A percentile compares a stretch with the other conserved stretches of the same genome.
These are phyloP conservation scores for Withania somnifera DNA, from an alignment of 305 asterid species.

Conservation along the genomic window DNA sequence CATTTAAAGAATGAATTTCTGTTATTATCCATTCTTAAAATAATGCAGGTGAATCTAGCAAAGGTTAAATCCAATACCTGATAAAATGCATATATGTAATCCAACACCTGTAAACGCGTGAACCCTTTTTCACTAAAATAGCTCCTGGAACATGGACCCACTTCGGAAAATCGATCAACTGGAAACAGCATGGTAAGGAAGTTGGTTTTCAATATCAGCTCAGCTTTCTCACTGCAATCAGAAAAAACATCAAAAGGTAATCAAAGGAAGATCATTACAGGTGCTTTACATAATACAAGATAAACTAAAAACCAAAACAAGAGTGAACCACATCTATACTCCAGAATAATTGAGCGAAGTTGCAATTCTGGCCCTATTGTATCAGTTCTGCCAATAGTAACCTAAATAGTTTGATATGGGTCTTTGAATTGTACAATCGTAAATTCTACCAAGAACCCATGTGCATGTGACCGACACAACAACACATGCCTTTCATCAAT, in stretches of 20 bases:
- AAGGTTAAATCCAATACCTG: constrained; percentile 42
- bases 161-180: constrained; percentile 82
- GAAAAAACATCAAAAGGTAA: constrained; percentile 3
- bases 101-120: constrained; percentile 71
- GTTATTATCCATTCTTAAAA: neutral
- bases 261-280: neutral
- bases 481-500: neutral
- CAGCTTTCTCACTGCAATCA: constrained; percentile 71
- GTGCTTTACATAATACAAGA: neutral
- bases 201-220: constrained; percentile 58
- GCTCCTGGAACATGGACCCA: constrained; percentile 76
- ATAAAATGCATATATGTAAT: constrained; percentile 65
- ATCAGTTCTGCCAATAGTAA: neutral
- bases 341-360: neutral
- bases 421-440: neutral
- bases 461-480: neutral
- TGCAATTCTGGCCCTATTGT: neutral
- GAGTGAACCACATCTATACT: neutral
- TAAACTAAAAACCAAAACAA: neutral
- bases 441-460: neutral
- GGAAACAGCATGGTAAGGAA: constrained; percentile 83
- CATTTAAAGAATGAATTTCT: neutral
- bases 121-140: constrained; percentile 78
- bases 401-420: neutral
- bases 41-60: neutral